Base-by-base conservation (phyloP, 768 basidiomycete genomes). In the Strobilomyces echinocephalus region DNA sequence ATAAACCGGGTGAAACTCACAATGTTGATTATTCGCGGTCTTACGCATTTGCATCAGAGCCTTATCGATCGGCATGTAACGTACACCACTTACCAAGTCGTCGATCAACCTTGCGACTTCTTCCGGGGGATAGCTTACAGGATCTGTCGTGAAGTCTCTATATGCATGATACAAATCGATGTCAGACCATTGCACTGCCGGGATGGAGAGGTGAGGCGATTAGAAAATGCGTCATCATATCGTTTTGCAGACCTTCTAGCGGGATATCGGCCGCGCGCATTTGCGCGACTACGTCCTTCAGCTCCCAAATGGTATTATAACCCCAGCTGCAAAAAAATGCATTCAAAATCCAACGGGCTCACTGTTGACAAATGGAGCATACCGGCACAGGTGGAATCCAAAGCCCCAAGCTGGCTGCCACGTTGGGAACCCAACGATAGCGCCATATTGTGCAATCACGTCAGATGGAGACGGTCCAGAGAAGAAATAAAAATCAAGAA, bases 401-500 rank as follows among this genome's bases (percentile, higher is more conserved):
- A 89, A 86, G 7, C 79, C 81, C 84, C 86, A 90, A 16, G 73
- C 73, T 8, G 86, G 87, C 64, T 83, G 81, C 79, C 84, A 83
- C 30, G 79, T 78, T 5, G 88, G 85, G 40, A 80, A 70, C 5
- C 87, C 87, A 30, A 85, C 74, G 21, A 85, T 68, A 39, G 72
- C 76, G 3, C 82, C 79, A 60, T 89, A 87, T 65, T 90, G 87
- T 54, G 84, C 77, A 33, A 86, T 76, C 11, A 87, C 87, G 11
- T 67, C 66, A 47, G 74, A 73, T 15, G 81, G 59, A n/a, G 59
- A 45, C 28, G 79, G 51, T 7, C 84, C 84, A 12, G 80, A 79
- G 62, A 89, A 77, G 72, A 87, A 88, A 73, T 88, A 89, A 57
- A 90, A 81, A 69, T 89, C 85, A 31, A 90, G 70, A 0, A 81